Conservation (phyloP, 805 yeast species). For the Kregervanrija pseudodelftensis region DNA sequence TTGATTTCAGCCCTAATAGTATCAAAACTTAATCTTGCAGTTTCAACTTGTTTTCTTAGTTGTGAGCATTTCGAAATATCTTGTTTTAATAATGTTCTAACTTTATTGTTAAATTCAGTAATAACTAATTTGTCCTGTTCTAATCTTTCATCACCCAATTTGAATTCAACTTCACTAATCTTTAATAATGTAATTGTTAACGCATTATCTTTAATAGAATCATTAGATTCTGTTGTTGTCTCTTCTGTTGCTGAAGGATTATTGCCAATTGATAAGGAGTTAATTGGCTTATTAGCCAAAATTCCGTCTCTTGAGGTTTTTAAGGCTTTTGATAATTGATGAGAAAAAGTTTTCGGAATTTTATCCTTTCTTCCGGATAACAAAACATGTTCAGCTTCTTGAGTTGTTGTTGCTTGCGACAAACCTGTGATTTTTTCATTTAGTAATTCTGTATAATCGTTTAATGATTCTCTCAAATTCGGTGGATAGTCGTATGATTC, state of each 20-base stretch:
- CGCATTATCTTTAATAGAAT: conserved; percentile 23
- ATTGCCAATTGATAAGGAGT: conserved; percentile 3
- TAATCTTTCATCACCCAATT: conserved; percentile 60
- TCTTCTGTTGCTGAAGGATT: not conserved
- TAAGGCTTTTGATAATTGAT: conserved; percentile 57
- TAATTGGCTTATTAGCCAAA: conserved; percentile 10
- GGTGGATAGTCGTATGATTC: conserved; percentile 83
- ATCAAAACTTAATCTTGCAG: conserved; percentile 65
- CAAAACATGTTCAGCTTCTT: conserved; percentile 56
- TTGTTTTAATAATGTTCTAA: conserved; percentile 44
- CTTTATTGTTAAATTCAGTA: conserved; percentile 49
- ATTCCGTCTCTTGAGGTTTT: conserved; percentile 41
- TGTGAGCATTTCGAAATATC: conserved; percentile 55
- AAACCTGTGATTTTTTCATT: conserved; percentile 51
- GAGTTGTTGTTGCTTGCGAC: conserved; percentile 57
- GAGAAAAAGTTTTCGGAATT: conserved; percentile 66
- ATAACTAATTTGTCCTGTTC: conserved; percentile 63
- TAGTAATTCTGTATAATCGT: conserved; percentile 52
- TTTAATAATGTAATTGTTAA: conserved; percentile 48
- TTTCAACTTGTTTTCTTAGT: conserved; percentile 61
- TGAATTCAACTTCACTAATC: conserved; percentile 49
- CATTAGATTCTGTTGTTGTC: not conserved
- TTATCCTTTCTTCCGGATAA: conserved; percentile 26
- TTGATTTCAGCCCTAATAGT: conserved; percentile 55
- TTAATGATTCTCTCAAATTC: conserved; percentile 57